Base-by-base conservation (phyloP, 2,329 filamentous ascomycete genomes). In the Penicillium sp. region DNA sequence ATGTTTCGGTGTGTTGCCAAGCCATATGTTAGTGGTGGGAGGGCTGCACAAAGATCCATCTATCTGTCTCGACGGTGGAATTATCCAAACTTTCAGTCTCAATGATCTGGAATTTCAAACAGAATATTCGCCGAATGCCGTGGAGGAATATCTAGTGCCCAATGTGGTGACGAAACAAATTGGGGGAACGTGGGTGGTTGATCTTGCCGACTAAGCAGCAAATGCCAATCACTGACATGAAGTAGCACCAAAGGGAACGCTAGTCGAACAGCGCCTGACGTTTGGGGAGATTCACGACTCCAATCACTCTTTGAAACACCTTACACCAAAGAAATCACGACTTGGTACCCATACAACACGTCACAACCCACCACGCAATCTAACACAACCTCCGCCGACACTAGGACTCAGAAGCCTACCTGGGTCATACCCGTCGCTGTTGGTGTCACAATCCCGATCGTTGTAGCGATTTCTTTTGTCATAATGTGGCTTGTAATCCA, bases 21-120 rank as follows among this genome's bases (percentile, higher is more conserved):
- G 31, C 34, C 45, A 47, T 16, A 52, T 52, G 45, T 34, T 52
- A n/a, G 33, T 45, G 10, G 45, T 52, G 6, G 50, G 50, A 18
- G 50, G 50, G 36, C 29, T 39, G 13, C 38, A 44, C 31, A 31
- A 44, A 29, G 49, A 52, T 47, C 45, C 49, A 23, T 47, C 49
- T 8, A n/a, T 47, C 28, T 52, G 44, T 29, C 44, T 52, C 28
- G 38, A 52, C 15, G 44, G 45, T 33, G 49, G 49, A 9, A 31
- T 52, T n/a, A 6, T 52, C 2, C 38, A 43, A 16, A 29, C 39
- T 7, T 47, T 52, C 28, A 47, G 38, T 26, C 45, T 52, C 21
- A 52, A 44, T 18, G 31, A 42, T 18, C 18, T 52, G 21, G 38
- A 36, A 18, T 52, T 52, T 26, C 38, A 47, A 21, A 43, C 38